Conservation (phyloP, 2,329 filamentous ascomycete species). For the Ceratocystis cubensis region DNA sequence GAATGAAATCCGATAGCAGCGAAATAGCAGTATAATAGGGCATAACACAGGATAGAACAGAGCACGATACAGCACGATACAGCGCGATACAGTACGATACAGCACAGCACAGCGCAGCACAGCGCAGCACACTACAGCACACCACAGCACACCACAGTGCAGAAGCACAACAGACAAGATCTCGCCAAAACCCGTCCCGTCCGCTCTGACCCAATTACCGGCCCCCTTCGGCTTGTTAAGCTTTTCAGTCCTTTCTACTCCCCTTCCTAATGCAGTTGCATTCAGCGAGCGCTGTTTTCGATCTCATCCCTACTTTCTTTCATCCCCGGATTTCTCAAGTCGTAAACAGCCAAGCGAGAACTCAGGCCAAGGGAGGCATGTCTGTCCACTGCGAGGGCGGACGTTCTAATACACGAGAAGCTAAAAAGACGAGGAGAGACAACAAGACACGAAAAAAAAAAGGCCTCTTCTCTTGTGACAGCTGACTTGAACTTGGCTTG, state of each 20-base stretch:
- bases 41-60: too few relatives aligned
- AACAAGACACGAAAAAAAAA: neutral
- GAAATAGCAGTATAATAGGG: too few relatives aligned
- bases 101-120: too few relatives aligned
- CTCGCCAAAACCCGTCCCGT: neutral
- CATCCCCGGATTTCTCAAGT: neutral
- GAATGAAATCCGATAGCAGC: neutral
- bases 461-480: neutral
- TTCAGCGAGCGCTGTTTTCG: neutral
- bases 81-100: too few relatives aligned
- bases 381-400: neutral
- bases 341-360: neutral
- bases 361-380: neutral
- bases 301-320: constrained; percentile 4
- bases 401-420: neutral
- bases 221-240: neutral
- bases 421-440: neutral
- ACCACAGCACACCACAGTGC: neutral
- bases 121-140: too few relatives aligned
- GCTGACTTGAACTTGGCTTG: neutral
- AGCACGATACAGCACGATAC: too few relatives aligned
- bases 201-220: neutral
- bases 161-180: neutral
- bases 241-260: neutral
- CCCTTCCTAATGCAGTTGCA: constrained; percentile 2